phyloP scores from a whole-genome alignment of 129 eudicot species.

The Chrysanthemum lavandulifolium region DNA sequence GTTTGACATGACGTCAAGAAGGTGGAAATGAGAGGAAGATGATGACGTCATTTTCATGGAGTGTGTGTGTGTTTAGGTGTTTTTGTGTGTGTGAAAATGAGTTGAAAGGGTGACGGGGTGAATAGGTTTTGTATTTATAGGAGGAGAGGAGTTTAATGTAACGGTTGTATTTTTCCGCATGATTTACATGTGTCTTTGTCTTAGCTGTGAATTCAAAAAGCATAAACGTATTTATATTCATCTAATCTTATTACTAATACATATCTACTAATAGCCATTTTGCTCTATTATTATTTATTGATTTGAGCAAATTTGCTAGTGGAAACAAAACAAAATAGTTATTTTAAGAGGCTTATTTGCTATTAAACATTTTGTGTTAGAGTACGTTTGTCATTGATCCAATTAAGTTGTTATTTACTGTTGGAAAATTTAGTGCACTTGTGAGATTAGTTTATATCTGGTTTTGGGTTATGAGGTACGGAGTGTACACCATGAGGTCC shows the following conservation, averaged over 20 bases:
- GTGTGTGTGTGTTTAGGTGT: not conserved
- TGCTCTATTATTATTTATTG: too few species aligned
- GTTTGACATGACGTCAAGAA: not conserved
- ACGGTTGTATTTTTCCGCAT: not conserved
- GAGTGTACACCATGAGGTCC: too few species aligned
- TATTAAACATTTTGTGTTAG: too few species aligned
- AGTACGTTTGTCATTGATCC: too few species aligned
- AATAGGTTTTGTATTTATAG: not conserved
- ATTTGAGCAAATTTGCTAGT: too few species aligned
- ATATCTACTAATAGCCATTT: too few species aligned
- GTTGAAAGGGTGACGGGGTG: not conserved
- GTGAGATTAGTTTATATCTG: too few species aligned
- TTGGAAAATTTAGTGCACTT: too few species aligned
- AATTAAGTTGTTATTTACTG: too few species aligned
- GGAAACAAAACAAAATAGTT: too few species aligned
- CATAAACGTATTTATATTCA: not conserved
- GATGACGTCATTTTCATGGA: not conserved
- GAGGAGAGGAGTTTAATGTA: not conserved
- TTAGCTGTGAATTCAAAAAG: not conserved
- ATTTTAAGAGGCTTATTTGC: too few species aligned
- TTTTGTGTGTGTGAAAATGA: not conserved
- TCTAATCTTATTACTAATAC: not conserved
- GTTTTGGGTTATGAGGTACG: too few species aligned
- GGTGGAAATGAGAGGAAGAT: not conserved
- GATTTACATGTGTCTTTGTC: not conserved